Evolutionary conservation across 2,329 filamentous ascomycete species (phyloP).

Genomic region (Sarocladium kiliense): DNA sequence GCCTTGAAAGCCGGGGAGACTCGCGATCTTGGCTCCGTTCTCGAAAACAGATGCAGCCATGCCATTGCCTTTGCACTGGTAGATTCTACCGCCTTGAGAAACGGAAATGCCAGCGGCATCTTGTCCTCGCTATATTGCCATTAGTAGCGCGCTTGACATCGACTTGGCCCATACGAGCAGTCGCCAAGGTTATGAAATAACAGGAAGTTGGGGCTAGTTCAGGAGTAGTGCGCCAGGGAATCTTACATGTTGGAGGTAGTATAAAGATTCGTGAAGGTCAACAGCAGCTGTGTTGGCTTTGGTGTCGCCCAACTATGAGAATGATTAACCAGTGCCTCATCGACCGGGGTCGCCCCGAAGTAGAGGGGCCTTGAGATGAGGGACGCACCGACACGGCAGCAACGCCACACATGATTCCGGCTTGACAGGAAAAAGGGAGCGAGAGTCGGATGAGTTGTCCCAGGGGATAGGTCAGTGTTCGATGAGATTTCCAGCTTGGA

Average conservation of each 20-base stretch:
- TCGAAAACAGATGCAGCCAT: conserved; percentile 82
- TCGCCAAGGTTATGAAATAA: neutral
- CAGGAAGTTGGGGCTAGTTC: neutral
- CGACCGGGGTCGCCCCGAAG: neutral
- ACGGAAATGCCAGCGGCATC: conserved; percentile 85
- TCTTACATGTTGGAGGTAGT: conserved; percentile 55
- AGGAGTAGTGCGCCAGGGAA: neutral
- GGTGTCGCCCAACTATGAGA: conserved; percentile 20
- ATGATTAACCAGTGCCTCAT: neutral
- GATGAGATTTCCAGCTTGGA: too few relatives aligned
- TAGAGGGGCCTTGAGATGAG: too few relatives aligned
- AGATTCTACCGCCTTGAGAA: conserved; percentile 73
- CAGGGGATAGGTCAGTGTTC: too few relatives aligned
- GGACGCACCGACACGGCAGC: neutral
- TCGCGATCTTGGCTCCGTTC: conserved; percentile 53
- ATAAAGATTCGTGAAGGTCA: conserved; percentile 63
- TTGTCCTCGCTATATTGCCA: conserved; percentile 61
- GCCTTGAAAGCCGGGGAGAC: conserved; percentile 73
- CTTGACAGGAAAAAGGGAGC: too few relatives aligned
- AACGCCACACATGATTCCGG: neutral
- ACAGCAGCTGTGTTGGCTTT: conserved; percentile 44
- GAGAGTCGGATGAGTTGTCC: too few relatives aligned
- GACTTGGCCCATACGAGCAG: neutral
- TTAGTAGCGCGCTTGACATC: conserved; percentile 13
- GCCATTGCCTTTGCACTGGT: conserved; percentile 86